Evolutionary conservation across 208 protist genomes (phyloP).

Genomic region (Leishmania aethiopica): DNA sequence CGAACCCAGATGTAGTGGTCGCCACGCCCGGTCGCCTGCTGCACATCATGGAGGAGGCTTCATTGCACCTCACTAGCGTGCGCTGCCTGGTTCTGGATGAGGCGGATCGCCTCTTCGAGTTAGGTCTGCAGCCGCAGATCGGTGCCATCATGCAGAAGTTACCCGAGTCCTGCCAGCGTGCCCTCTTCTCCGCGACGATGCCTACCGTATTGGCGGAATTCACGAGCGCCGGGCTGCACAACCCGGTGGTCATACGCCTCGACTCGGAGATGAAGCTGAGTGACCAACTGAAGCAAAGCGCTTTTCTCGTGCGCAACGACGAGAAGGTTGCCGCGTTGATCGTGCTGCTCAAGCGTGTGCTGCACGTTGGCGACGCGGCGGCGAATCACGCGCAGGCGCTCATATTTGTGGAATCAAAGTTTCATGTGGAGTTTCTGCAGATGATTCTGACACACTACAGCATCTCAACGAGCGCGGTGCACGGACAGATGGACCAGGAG

Average conservation of each 20-base stretch:
- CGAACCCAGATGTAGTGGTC: slow-evolving; percentile 98
- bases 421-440: slow-evolving; percentile 98
- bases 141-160: slow-evolving; percentile 96
- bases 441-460: slow-evolving; percentile 86
- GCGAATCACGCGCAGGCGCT: slow-evolving; percentile 88
- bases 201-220: slow-evolving; percentile 98
- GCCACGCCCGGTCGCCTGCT: slow-evolving; percentile 99
- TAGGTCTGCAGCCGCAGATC: slow-evolving; percentile 97
- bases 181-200: slow-evolving; percentile 99
- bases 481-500: slow-evolving; percentile 98
- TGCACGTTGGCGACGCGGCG: slow-evolving; percentile 61
- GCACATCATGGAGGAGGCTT: slow-evolving; percentile 96
- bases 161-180: slow-evolving; percentile 92
- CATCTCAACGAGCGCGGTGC: slow-evolving; percentile 85
- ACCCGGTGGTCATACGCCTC: slow-evolving; percentile 97
- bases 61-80: slow-evolving; percentile 91
- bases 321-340: slow-evolving; percentile 96
- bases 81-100: slow-evolving; percentile 99
- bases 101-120: slow-evolving; percentile 99
- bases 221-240: slow-evolving; percentile 95
- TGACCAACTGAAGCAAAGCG: slow-evolving; percentile 94
- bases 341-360: slow-evolving; percentile 90
- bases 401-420: slow-evolving; percentile 96
- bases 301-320: slow-evolving; percentile 94
- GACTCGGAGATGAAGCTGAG: slow-evolving; percentile 97